Evolutionary conservation across 2,329 filamentous ascomycete genomes (phyloP).

Genomic region (Ophiobolus disseminans): DNA sequence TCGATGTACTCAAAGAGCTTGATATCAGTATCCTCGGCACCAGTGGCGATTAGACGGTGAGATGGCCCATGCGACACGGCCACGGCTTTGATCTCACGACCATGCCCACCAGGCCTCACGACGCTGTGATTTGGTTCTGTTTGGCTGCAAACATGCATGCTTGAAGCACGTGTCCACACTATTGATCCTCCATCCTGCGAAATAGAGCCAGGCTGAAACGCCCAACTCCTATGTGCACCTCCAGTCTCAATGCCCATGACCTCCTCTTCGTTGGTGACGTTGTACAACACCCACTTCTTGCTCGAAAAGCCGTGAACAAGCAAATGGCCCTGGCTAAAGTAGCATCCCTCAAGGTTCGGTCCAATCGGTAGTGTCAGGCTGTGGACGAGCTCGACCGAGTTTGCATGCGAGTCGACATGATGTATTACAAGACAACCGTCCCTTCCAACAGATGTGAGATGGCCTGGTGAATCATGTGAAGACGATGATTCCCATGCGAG

Average conservation of each 20-base stretch:
- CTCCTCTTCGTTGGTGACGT: slow-evolving; percentile 74
- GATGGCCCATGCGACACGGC: slow-evolving; percentile 52
- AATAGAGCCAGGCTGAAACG: slow-evolving; percentile 52
- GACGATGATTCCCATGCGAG: slow-evolving; percentile 54
- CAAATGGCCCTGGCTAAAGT: slow-evolving; percentile 63
- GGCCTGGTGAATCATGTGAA: slow-evolving; percentile 49
- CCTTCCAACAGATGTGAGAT: slow-evolving; percentile 75
- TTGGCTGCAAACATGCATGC: slow-evolving; percentile 56
- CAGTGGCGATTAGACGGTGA: slow-evolving; percentile 65
- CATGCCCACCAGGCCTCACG: slow-evolving; percentile 77
- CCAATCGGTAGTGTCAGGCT: slow-evolving; percentile 74
- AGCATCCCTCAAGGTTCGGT: slow-evolving; percentile 76
- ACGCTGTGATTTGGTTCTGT: slow-evolving; percentile 52
- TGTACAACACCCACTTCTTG: slow-evolving; percentile 81
- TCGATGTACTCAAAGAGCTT: slow-evolving; percentile 68
- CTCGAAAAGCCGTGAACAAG: slow-evolving; percentile 82
- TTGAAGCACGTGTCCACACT: slow-evolving; percentile 76
- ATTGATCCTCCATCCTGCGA: slow-evolving; percentile 59
- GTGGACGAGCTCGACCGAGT: slow-evolving; percentile 62
- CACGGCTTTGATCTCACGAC: slow-evolving; percentile 79
- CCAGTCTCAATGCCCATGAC: slow-evolving; percentile 79
- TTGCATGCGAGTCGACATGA: slow-evolving; percentile 33
- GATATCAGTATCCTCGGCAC: slow-evolving; percentile 75
- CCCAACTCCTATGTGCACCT: slow-evolving; percentile 81
- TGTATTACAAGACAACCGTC: slow-evolving; percentile 79